These are phyloP conservation scores for Pichia californica DNA, from an alignment of 805 yeast genomes.

Conservation along the genomic window DNA sequence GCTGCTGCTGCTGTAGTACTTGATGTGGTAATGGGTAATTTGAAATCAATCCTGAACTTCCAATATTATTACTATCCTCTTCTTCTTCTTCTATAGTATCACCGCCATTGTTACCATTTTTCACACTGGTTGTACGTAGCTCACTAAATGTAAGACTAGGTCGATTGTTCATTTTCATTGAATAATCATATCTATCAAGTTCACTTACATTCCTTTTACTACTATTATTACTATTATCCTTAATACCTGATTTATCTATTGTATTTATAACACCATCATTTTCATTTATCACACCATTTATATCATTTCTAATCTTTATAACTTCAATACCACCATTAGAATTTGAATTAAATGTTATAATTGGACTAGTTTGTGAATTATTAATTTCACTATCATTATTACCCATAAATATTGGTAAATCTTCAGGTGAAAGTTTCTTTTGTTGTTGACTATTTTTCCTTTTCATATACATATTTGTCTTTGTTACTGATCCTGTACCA, in stretches of 20 bases:
- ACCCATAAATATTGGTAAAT: slow-evolving; percentile 11
- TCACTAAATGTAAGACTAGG: slow-evolving; percentile 2
- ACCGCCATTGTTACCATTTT: too few relatives aligned
- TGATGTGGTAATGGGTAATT: background rate
- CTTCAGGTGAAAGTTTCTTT: slow-evolving; percentile 17
- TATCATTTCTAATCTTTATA: background rate
- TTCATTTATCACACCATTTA: background rate
- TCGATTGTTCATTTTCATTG: background rate
- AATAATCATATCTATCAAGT: background rate
- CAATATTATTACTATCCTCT: background rate
- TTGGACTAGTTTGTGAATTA: background rate
- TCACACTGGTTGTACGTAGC: background rate
- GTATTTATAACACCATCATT: background rate
- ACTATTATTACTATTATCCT: background rate
- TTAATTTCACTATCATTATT: background rate
- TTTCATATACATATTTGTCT: slow-evolving; percentile 6
- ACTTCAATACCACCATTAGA: too few relatives aligned
- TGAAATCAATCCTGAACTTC: background rate
- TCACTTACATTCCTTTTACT: background rate
- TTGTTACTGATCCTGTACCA: slow-evolving; percentile 14
- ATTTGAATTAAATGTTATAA: background rate
- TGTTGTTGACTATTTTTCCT: slow-evolving; percentile 20
- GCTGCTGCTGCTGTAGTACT: background rate
- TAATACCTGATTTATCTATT: background rate
- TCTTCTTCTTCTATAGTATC: too few relatives aligned